Conservation (phyloP, 1,284 basidiomycete genomes). For the Fistulinella cinereoalba region DNA sequence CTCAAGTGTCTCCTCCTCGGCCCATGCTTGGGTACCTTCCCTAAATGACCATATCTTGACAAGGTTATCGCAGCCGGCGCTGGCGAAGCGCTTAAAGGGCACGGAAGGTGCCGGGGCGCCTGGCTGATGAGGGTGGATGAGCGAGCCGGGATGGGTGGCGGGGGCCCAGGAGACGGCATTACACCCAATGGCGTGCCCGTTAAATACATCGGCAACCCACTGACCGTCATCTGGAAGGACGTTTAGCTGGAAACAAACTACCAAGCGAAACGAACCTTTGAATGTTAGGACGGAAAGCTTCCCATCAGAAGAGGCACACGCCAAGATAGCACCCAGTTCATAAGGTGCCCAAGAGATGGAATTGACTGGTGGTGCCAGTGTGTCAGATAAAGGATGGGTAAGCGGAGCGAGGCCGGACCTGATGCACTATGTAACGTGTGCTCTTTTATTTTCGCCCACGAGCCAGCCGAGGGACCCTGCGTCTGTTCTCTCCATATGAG, state of each 20-base stretch:
- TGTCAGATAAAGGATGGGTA: background rate
- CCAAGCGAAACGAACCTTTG: conserved; percentile 61
- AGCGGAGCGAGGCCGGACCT: conserved; percentile 46
- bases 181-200: conserved; percentile 94
- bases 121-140: conserved; percentile 61
- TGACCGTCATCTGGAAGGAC: conserved; percentile 83
- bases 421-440: conserved; percentile 93
- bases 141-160: conserved; percentile 81
- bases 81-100: conserved; percentile 84
- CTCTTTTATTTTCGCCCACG: conserved; percentile 96
- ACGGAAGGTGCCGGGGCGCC: conserved; percentile 40
- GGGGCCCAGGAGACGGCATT: conserved; percentile 99
- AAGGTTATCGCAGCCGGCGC: conserved; percentile 94
- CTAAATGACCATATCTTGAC: conserved; percentile 93
- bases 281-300: conserved; percentile 96
- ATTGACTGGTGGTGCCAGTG: conserved; percentile 62
- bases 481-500: conserved; percentile 96
- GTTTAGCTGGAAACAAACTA: background rate
- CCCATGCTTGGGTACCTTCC: conserved; percentile 79
- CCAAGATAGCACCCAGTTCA: conserved; percentile 94
- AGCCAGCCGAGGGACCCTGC: conserved; percentile 51
- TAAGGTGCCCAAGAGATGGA: conserved; percentile 98
- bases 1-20: conserved; percentile 83
- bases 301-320: conserved; percentile 97
- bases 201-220: conserved; percentile 94